phyloP scores from a whole-genome alignment of 345 rosid species.

The Syzygium jambos region DNA sequence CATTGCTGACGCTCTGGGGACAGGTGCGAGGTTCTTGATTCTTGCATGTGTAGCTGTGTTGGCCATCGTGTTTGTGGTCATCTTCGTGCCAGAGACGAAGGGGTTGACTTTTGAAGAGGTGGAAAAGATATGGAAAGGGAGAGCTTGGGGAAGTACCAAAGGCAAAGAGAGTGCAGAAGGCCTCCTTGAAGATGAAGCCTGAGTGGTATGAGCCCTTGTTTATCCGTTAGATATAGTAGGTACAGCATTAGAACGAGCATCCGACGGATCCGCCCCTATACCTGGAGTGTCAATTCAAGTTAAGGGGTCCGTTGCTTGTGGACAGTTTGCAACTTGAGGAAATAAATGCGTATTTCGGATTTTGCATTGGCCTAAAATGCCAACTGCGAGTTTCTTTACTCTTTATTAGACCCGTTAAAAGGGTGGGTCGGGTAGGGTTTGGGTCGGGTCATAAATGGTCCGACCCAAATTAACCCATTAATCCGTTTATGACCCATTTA shows the following conservation, averaged over 20 bases:
- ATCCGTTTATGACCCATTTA: too few relatives aligned
- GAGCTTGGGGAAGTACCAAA: constrained; percentile 45
- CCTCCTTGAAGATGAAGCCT: not conserved
- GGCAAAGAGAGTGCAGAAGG: not conserved
- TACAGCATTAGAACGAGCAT: not conserved
- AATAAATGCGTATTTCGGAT: too few relatives aligned
- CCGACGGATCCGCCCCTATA: not conserved
- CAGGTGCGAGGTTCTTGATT: constrained; percentile 60
- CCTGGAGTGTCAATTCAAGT: not conserved
- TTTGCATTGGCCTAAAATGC: too few relatives aligned
- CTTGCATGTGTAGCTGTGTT: constrained; percentile 56
- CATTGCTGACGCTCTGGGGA: constrained; percentile 49
- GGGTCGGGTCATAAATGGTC: too few relatives aligned
- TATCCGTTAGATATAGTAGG: not conserved
- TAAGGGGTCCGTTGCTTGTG: not conserved
- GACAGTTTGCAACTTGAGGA: not conserved
- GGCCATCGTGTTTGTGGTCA: constrained; percentile 45
- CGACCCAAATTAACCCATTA: too few relatives aligned
- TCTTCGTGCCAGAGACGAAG: constrained; percentile 75
- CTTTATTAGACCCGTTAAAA: too few relatives aligned
- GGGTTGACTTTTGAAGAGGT: constrained; percentile 83
- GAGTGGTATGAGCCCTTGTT: not conserved
- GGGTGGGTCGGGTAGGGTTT: too few relatives aligned
- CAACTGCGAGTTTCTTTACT: too few relatives aligned
- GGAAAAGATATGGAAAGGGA: constrained; percentile 80